Percentiles rank a stretch among this genome's conserved stretches.
These are phyloP conservation scores for Dipodascus geniculatus DNA, from an alignment of 805 yeast genomes.

Conservation along the genomic window DNA sequence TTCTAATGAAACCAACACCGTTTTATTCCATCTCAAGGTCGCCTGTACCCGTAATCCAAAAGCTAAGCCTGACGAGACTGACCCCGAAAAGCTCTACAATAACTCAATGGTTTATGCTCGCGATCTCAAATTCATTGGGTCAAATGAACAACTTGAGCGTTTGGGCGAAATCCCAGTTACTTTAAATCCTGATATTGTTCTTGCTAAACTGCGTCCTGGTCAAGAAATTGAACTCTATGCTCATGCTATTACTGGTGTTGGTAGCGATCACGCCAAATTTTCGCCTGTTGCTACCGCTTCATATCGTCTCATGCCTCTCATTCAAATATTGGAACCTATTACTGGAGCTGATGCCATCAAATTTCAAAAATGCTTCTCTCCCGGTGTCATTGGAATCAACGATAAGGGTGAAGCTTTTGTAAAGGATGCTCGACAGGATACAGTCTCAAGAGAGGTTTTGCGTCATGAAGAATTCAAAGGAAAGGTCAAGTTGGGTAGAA, in stretches of 20 bases:
- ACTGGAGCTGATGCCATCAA: conserved; percentile 63
- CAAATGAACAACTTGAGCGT: conserved; percentile 65
- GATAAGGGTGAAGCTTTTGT: conserved; percentile 62
- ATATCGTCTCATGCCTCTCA: conserved; percentile 82
- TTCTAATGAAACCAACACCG: conserved; percentile 79
- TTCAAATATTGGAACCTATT: conserved; percentile 64
- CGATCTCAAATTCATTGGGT: conserved; percentile 83
- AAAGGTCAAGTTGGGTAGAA: conserved; percentile 83
- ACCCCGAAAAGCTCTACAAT: conserved; percentile 73
- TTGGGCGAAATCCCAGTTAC: conserved; percentile 50
- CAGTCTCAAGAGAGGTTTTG: conserved; percentile 92
- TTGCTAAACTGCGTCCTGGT: conserved; percentile 92
- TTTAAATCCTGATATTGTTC: conserved; percentile 70
- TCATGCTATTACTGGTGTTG: conserved; percentile 85
- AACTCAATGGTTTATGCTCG: conserved; percentile 82
- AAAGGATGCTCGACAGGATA: conserved; percentile 84
- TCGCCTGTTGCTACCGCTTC: conserved; percentile 97
- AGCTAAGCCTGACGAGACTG: conserved; percentile 65
- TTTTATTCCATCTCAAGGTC: conserved; percentile 71
- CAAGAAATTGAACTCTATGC: conserved; percentile 88
- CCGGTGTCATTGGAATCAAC: conserved; percentile 78
- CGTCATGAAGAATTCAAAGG: conserved; percentile 87
- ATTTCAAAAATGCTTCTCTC: conserved; percentile 84
- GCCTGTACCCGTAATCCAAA: conserved; percentile 77
- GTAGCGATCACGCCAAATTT: conserved; percentile 93